These are phyloP conservation scores for Fraxinus americana DNA, from an alignment of 257 asterid species.

Conservation along the genomic window DNA sequence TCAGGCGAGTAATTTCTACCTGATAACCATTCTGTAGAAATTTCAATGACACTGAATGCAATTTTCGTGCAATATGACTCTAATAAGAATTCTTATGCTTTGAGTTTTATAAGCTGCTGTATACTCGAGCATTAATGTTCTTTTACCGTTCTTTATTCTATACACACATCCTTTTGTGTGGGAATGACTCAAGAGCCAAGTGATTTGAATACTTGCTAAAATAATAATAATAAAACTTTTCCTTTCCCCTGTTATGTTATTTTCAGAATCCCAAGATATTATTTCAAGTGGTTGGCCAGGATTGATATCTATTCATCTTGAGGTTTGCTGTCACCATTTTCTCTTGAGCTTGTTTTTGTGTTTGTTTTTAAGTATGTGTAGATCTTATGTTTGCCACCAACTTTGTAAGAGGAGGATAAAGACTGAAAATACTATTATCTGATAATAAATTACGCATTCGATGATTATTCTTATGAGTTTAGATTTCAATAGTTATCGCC, in stretches of 20 bases:
- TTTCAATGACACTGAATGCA: background rate
- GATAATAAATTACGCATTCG: background rate
- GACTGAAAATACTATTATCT: background rate
- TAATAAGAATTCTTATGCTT: constrained; percentile 6
- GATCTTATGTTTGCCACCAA: background rate
- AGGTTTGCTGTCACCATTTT: constrained; percentile 53
- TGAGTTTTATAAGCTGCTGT: constrained; percentile 9
- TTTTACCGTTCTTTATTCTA: constrained; percentile 18
- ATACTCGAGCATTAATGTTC: background rate
- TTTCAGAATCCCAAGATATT: constrained; percentile 69
- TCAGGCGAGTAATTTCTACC: constrained; percentile 44
- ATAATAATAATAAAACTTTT: constrained; percentile 18
- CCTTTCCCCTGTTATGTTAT: constrained; percentile 23
- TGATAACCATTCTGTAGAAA: constrained; percentile 7
- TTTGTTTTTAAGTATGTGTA: background rate
- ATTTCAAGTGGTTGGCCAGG: constrained; percentile 93
- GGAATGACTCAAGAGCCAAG: constrained; percentile 15
- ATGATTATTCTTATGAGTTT: background rate
- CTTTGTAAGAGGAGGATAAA: background rate
- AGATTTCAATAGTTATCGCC: background rate
- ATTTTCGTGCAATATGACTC: background rate
- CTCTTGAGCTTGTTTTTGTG: constrained; percentile 18
- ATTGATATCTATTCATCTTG: constrained; percentile 68
- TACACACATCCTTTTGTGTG: background rate
- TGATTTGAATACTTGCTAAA: constrained; percentile 1